Evolutionary conservation across 192 early-diverging fungal species (phyloP).

Genomic region (Coemansia sp.): DNA sequence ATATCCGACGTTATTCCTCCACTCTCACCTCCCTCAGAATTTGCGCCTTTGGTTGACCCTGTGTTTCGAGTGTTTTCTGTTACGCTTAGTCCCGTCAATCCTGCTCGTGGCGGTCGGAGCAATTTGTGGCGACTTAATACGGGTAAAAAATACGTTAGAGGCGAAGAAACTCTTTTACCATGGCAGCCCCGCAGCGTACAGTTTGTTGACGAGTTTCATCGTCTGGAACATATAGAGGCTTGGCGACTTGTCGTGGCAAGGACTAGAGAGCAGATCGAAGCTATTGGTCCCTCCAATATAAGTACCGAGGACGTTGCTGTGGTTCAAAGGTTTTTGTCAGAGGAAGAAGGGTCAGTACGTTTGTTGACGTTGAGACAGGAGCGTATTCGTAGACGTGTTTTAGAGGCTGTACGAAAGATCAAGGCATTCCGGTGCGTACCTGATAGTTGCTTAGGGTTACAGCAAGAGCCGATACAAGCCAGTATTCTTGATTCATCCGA

Average conservation of each 20-base stretch:
- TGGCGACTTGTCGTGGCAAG: constrained; percentile 43
- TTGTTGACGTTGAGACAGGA: constrained; percentile 16
- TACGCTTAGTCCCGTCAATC: constrained; percentile 56
- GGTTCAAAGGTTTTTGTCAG: neutral
- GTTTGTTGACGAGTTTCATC: constrained; percentile 60
- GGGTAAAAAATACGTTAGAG: constrained; percentile 68
- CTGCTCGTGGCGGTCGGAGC: constrained; percentile 59
- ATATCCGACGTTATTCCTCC: constrained; percentile 9
- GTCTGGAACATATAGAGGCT: constrained; percentile 20
- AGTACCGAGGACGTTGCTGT: neutral
- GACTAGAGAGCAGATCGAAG: constrained; percentile 26
- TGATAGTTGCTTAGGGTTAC: neutral
- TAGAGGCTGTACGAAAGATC: constrained; percentile 23
- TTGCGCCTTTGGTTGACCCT: constrained; percentile 27
- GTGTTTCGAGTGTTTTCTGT: constrained; percentile 64
- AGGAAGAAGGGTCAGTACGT: neutral
- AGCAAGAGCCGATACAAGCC: constrained; percentile 35
- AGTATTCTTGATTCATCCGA: neutral
- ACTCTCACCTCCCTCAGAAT: neutral
- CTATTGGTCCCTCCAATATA: constrained; percentile 9
- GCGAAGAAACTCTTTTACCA: constrained; percentile 67
- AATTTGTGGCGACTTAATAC: constrained; percentile 71
- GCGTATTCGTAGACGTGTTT: constrained; percentile 16
- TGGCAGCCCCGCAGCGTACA: constrained; percentile 76
- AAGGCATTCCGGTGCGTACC: constrained; percentile 19